Conservation (phyloP, 2,329 filamentous ascomycete species). For the Botryotinia convoluta region DNA sequence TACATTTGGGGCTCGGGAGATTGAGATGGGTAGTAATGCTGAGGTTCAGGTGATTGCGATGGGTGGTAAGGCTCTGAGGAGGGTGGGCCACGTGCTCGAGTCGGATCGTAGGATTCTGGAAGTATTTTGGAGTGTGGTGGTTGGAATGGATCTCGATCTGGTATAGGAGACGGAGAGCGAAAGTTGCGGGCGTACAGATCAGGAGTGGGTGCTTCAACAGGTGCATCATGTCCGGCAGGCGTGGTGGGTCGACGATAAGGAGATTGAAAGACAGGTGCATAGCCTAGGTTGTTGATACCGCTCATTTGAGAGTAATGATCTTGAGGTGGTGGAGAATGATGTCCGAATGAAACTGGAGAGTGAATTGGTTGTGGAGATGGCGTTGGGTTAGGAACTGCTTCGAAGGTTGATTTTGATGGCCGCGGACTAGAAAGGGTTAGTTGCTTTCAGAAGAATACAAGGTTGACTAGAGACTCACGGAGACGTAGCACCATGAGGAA, state of each 20-base stretch:
- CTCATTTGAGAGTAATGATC: slow-evolving; percentile 11
- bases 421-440: background rate
- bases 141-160: background rate
- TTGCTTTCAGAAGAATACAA: background rate
- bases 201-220: slow-evolving; percentile 12
- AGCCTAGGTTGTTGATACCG: background rate
- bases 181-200: slow-evolving; percentile 5
- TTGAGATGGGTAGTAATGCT: background rate
- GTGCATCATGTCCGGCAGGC: background rate
- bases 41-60: slow-evolving; percentile 10
- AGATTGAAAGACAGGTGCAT: slow-evolving; percentile 13
- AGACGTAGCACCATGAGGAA: background rate
- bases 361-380: background rate
- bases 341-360: background rate
- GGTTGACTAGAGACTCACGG: background rate
- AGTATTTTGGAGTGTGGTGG: slow-evolving; percentile 13
- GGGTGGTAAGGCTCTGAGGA: background rate
- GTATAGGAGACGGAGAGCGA: background rate
- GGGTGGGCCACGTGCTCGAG: background rate
- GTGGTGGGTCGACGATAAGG: slow-evolving; percentile 4
- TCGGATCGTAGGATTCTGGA: slow-evolving; percentile 6
- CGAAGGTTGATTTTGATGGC: background rate
- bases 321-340: background rate
- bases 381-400: slow-evolving; percentile 3
- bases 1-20: background rate